A percentile compares a stretch with the other conserved stretches of the same genome.
Conservation (phyloP, 2,329 filamentous ascomycete genomes). For the Aschersonia sp. region DNA sequence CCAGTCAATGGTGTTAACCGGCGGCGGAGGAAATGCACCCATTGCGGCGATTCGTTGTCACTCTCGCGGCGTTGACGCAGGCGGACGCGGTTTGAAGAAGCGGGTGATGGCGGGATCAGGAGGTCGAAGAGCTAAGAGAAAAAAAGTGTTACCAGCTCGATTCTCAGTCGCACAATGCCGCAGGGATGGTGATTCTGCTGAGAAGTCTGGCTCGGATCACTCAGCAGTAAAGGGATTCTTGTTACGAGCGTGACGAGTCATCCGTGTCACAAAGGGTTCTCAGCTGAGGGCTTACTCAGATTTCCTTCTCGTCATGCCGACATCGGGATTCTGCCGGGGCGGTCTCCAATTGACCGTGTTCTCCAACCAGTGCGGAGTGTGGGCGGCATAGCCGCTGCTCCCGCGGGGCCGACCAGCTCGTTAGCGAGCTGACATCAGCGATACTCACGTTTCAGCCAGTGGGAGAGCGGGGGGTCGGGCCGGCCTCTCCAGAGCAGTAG, state of each 20-base stretch:
- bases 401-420: background rate
- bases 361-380: background rate
- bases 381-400: background rate
- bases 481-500: no score
- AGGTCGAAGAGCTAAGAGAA: background rate
- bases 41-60: slow-evolving; percentile 14
- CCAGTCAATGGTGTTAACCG: slow-evolving; percentile 82
- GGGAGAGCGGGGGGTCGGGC: no score
- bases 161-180: no score
- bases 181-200: no score
- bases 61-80: background rate
- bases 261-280: background rate
- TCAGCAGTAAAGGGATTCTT: background rate
- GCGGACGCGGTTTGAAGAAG: background rate
- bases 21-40: slow-evolving; percentile 57
- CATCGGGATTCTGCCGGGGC: background rate
- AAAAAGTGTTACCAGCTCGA: background rate
- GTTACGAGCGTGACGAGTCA: background rate
- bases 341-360: background rate
- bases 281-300: background rate
- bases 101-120: background rate
- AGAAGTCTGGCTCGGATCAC: no score
- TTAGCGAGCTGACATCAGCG: background rate
- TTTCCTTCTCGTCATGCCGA: background rate
- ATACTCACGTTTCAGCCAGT: no score